Base-by-base conservation (phyloP, 2,329 filamentous ascomycete species). In the Aspergillus ibericus region DNA sequence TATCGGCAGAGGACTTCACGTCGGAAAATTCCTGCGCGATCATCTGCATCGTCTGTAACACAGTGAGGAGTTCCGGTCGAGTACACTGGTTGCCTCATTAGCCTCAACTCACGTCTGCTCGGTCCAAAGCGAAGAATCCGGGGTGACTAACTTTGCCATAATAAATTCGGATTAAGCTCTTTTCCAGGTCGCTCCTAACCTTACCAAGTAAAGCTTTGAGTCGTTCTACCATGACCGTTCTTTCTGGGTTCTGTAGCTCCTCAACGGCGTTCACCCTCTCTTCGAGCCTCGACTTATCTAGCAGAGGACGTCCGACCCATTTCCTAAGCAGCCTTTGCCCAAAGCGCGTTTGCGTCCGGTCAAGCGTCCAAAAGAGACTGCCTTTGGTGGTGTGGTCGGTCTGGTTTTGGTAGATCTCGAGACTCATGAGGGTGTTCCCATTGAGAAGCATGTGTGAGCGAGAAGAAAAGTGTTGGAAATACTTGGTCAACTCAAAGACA, bases 391-490 rank as follows among this genome's bases (percentile, higher is more conserved):
- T 84, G 68, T 93, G 85, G 70, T 98, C 93, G 0, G 93, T 98
- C 68, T 92, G 87, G 65, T 99, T 99, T 60, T 93, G 90, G 71
- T 97, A 99, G 1, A 99, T 92, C 72, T 99, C 95, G 12, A 99
- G 83, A 68, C 92, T 96, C 50, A 92, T 93, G 36, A 99, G 79
- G 0, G 93, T 97, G 55, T 96, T 99, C 46, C 93, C 95, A 70
- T 96, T 97, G 60, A 99, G 81, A 4, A 98, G 81, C 95, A 99
- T 98, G 70, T 98, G 93, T 13, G 93, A 93, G 36, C 93, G 83
- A 7, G 93, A 91, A 66, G 91, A 96, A 77, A 99, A 99, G 2
- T 92, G 92, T 66, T 96, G 89, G 70, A 99, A 99, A 77, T 98
- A 96, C 68, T 96, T 96, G 1, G 95, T 98, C 44, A 99, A 79